Evolutionary conservation across 1,284 basidiomycete species (phyloP).

Genomic region (Hypsizygus ulmarius): DNA sequence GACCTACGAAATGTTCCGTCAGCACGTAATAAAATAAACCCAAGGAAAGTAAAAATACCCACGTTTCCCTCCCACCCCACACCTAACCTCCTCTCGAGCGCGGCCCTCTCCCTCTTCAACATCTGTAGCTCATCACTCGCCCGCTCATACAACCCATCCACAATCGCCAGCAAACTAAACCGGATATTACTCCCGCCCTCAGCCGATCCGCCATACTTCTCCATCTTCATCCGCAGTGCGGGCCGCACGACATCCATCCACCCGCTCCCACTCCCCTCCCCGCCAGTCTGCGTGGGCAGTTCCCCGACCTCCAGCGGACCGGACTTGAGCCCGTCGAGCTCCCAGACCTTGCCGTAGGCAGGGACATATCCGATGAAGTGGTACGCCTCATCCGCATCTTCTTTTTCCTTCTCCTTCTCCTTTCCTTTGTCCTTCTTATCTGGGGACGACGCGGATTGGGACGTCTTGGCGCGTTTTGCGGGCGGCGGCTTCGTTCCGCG

Average conservation of each 20-base stretch:
- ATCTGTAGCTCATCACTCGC: slow-evolving; percentile 53
- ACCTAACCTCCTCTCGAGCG: slow-evolving; percentile 45
- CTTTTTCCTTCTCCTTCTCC: slow-evolving; percentile 22
- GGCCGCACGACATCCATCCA: slow-evolving; percentile 65
- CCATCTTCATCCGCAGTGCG: slow-evolving; percentile 58
- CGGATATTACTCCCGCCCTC: slow-evolving; percentile 46
- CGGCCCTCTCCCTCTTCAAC: slow-evolving; percentile 44
- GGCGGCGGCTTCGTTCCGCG: slow-evolving; percentile 31
- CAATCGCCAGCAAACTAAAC: slow-evolving; percentile 59
- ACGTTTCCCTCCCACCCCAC: slow-evolving; percentile 43
- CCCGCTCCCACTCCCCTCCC: slow-evolving; percentile 8
- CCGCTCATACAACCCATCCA: slow-evolving; percentile 47
- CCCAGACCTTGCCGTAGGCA: slow-evolving; percentile 60
- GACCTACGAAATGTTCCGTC: too few relatives aligned
- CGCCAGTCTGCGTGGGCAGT: slow-evolving; percentile 26
- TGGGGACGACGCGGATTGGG: slow-evolving; percentile 14
- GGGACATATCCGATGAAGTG: slow-evolving; percentile 68
- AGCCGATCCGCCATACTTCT: slow-evolving; percentile 46
- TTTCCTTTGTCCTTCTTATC: slow-evolving; percentile 21
- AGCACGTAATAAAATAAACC: not conserved
- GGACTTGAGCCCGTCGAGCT: slow-evolving; percentile 52
- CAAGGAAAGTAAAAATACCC: slow-evolving; percentile 7
- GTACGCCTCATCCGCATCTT: slow-evolving; percentile 45
- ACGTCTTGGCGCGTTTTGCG: slow-evolving; percentile 38
- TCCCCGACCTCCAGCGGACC: slow-evolving; percentile 63